A percentile compares a stretch with the other conserved stretches of the same genome.
Conservation (phyloP, 2,329 filamentous ascomycete genomes). For the Aspergillus quadrilineatus region DNA sequence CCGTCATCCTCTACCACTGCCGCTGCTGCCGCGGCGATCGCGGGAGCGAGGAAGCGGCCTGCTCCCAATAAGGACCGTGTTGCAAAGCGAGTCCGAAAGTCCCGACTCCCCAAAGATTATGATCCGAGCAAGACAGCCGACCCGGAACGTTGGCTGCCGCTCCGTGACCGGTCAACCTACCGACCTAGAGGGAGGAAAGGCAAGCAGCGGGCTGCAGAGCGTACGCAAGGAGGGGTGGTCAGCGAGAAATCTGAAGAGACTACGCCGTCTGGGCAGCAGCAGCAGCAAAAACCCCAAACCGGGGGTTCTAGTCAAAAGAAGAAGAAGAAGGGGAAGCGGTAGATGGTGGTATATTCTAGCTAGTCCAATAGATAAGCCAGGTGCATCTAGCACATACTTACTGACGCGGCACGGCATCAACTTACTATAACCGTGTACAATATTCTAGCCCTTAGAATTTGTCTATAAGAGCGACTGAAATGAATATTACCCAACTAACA, state of each 20-base stretch:
- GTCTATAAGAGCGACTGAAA: neutral
- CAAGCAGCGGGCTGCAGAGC: constrained; percentile 73
- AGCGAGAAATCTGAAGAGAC: constrained; percentile 66
- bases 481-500: neutral
- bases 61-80: constrained; percentile 32
- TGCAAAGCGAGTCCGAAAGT: constrained; percentile 47
- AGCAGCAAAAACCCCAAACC: constrained; percentile 31
- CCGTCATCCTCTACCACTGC: constrained; percentile 33
- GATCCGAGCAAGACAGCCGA: constrained; percentile 79
- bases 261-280: constrained; percentile 30
- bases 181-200: constrained; percentile 89
- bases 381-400: neutral
- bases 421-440: neutral
- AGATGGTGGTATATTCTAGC: neutral
- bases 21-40: constrained; percentile 32
- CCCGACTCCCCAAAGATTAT: constrained; percentile 49
- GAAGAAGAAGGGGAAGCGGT: constrained; percentile 28
- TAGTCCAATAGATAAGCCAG: neutral
- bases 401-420: neutral
- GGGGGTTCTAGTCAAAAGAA: constrained; percentile 51
- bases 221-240: constrained; percentile 82
- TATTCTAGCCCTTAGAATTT: neutral
- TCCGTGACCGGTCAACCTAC: constrained; percentile 85
- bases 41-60: constrained; percentile 42
- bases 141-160: constrained; percentile 87